Evolutionary conservation across 1,284 basidiomycete species (phyloP).

Genomic region (Laetiporus sulphureus): DNA sequence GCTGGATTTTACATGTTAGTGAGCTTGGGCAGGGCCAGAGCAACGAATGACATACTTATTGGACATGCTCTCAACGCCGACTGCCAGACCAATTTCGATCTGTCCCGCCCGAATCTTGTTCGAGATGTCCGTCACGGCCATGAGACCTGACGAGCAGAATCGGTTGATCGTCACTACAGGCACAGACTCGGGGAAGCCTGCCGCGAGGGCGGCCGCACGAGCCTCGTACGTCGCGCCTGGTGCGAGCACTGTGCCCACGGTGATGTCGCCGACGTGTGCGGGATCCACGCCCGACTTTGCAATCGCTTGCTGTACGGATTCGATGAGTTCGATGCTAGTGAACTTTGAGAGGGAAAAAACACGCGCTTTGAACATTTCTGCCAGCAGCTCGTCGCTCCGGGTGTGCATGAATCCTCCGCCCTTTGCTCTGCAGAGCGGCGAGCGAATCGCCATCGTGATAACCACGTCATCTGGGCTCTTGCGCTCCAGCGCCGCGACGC

Average conservation of each 20-base stretch:
- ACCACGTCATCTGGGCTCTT: slow-evolving; percentile 72
- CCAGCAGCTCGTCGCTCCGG: slow-evolving; percentile 69
- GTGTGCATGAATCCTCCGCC: slow-evolving; percentile 81
- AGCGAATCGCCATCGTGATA: slow-evolving; percentile 72
- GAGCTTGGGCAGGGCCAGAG: not conserved
- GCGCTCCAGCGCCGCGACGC: slow-evolving; percentile 41
- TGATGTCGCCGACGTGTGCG: slow-evolving; percentile 68
- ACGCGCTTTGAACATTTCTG: slow-evolving; percentile 68
- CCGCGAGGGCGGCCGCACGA: slow-evolving; percentile 70
- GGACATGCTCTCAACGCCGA: slow-evolving; percentile 84
- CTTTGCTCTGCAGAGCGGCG: slow-evolving; percentile 69
- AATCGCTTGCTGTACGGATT: slow-evolving; percentile 47
- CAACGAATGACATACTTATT: slow-evolving; percentile 43
- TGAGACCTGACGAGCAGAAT: slow-evolving; percentile 75
- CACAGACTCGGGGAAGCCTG: slow-evolving; percentile 74
- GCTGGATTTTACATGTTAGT: slow-evolving; percentile 27
- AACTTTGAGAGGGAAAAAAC: not conserved
- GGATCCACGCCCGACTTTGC: slow-evolving; percentile 62
- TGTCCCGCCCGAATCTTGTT: slow-evolving; percentile 80
- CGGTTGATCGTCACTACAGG: slow-evolving; percentile 75
- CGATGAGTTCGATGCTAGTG: slow-evolving; percentile 2
- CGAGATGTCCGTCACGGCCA: slow-evolving; percentile 67
- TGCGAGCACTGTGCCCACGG: slow-evolving; percentile 66
- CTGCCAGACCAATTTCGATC: slow-evolving; percentile 79
- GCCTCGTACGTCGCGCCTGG: slow-evolving; percentile 60